Base-by-base conservation (phyloP, 805 yeast species). In the Teunomyces tritomae region DNA sequence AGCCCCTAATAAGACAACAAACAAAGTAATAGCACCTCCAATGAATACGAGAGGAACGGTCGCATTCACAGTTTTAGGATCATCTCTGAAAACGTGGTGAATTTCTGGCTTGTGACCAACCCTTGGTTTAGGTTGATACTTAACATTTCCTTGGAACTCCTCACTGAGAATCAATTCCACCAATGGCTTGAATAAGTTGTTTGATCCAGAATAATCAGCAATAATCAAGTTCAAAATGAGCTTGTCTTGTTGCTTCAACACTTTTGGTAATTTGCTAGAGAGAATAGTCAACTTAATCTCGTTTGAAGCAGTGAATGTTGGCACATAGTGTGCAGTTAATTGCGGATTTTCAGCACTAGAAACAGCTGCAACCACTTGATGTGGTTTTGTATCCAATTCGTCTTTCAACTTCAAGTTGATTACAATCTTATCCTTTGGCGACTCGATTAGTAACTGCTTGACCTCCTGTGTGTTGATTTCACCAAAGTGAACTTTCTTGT, bases 101-200 rank as follows among this genome's bases (percentile, higher is more conserved):
- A 89, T 85, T 65, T 85, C 90, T 2, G 83, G 79, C 59, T 75
- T 63, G 10, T 76, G 62, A 2, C 77, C 85, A 48, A 75, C 65
- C 54, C 77, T 69, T 17, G 75, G 53, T 48, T 59, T 52, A 6
- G 43, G 42, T 16, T 47, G 46, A 52, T 65, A 62, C 16, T 55
- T 53, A 28, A 63, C 55, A 11, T 64, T 46, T 4, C 45, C 51
- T 47, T 57, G 49, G 45, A 71, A 59, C 20, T 58, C 64, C 8
- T 52, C 58, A 35, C 61, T 45, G 10, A 74, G 73, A 9, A 63
- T 29, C 26, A 73, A 43, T 47, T 69, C 70, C 16, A 58, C 66
- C 55, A 71, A 62, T 14, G 53, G 51, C 43, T 54, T 56, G 44
- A 49, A 47, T 20, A 69, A 55, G 47, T 66, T 64, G 13, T 56